Evolutionary conservation across 148 eudicot species (phyloP).

Genomic region (Vaccinium vitisidaea): DNA sequence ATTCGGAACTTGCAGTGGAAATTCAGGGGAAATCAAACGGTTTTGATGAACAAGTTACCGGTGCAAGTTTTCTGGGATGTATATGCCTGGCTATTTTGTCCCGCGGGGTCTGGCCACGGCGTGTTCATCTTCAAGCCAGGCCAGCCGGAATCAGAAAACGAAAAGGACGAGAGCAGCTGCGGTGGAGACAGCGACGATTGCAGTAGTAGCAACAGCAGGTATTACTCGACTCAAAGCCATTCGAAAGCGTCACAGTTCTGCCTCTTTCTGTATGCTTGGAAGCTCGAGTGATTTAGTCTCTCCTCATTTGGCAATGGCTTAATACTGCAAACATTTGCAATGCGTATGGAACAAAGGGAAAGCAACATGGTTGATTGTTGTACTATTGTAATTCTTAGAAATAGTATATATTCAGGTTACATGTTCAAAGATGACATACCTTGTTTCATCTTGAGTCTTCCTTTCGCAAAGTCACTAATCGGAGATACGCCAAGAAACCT

Average conservation of each 20-base stretch:
- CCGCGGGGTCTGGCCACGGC: constrained; percentile 54
- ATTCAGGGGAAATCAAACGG: constrained; percentile 78
- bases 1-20: constrained; percentile 78
- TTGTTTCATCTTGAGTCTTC: background rate
- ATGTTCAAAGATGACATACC: background rate
- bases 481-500: background rate
- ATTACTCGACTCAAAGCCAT: constrained; percentile 47
- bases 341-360: background rate
- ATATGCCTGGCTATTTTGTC: constrained; percentile 64
- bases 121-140: constrained; percentile 78
- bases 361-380: background rate
- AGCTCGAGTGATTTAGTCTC: constrained; percentile 53
- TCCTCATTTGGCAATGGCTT: background rate
- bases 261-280: constrained; percentile 76
- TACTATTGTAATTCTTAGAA: background rate
- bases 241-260: constrained; percentile 53
- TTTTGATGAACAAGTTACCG: constrained; percentile 57
- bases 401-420: background rate
- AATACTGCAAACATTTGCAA: background rate
- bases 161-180: constrained; percentile 45
- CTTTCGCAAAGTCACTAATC: background rate
- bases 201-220: constrained; percentile 45
- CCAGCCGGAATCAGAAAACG: constrained; percentile 32
- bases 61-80: constrained; percentile 90
- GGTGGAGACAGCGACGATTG: constrained; percentile 41